Conservation (phyloP, 768 basidiomycete species). For the Wakefieldia striispora region DNA sequence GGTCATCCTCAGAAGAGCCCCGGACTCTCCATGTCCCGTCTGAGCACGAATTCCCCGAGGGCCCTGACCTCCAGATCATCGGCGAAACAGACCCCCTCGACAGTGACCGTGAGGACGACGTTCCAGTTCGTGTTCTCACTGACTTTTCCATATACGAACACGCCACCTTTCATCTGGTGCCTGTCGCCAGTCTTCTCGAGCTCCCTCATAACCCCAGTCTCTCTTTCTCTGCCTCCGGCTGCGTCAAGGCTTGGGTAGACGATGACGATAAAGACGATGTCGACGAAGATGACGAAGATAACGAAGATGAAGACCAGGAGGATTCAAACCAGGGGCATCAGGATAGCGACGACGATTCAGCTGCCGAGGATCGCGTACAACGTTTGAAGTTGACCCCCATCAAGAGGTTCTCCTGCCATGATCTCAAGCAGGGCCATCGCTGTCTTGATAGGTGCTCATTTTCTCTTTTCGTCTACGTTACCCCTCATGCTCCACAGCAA, state of each 20-base stretch:
- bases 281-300: slow-evolving; percentile 25
- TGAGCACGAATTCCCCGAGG: slow-evolving; percentile 39
- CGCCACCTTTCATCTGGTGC: slow-evolving; percentile 37
- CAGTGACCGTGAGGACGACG: slow-evolving; percentile 29
- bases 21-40: slow-evolving; percentile 12
- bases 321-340: slow-evolving; percentile 16
- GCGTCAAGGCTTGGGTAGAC: slow-evolving; percentile 38
- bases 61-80: slow-evolving; percentile 39
- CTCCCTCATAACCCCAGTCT: slow-evolving; percentile 19
- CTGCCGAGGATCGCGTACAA: slow-evolving; percentile 18
- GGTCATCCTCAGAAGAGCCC: slow-evolving; percentile 6
- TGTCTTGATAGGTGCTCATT: slow-evolving; percentile 43
- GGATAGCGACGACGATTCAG: background rate
- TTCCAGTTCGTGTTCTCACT: slow-evolving; percentile 57
- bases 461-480: background rate
- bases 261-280: slow-evolving; percentile 29
- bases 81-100: slow-evolving; percentile 40
- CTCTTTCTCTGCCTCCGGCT: slow-evolving; percentile 38
- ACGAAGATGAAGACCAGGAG: slow-evolving; percentile 20
- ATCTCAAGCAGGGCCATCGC: slow-evolving; percentile 23
- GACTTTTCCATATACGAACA: slow-evolving; percentile 54
- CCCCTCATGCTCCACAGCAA: slow-evolving; percentile 41
- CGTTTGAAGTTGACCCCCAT: slow-evolving; percentile 43
- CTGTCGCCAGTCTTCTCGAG: slow-evolving; percentile 39
- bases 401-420: slow-evolving; percentile 47